Conservation (phyloP, 2,329 filamentous ascomycete species). For the Trichoderma oligosporum region DNA sequence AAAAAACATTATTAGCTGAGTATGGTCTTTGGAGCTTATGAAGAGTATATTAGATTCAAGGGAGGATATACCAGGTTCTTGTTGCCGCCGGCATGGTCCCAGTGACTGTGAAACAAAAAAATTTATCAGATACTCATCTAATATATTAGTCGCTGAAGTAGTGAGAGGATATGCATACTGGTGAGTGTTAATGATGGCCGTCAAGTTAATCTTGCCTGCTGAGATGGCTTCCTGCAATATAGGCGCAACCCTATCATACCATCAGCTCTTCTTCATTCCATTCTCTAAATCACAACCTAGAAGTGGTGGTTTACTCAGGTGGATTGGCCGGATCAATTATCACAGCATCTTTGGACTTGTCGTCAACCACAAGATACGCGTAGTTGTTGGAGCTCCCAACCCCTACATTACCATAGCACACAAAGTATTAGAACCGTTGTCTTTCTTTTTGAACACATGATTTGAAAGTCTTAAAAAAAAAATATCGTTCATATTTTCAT, state of each 20-base stretch:
- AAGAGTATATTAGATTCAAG: too few species aligned
- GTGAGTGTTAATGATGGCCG: slow-evolving; percentile 91
- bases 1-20: too few species aligned
- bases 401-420: too few species aligned
- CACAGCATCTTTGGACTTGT: slow-evolving; percentile 72
- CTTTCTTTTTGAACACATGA: too few species aligned
- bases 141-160: background rate
- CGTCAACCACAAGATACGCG: slow-evolving; percentile 75
- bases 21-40: too few species aligned
- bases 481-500: background rate
- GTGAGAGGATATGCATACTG: slow-evolving; percentile 61
- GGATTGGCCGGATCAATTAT: slow-evolving; percentile 80
- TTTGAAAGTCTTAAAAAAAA: too few species aligned
- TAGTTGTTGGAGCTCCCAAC: slow-evolving; percentile 77
- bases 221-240: slow-evolving; percentile 70
- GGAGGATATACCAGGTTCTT: slow-evolving; percentile 61
- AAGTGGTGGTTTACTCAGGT: slow-evolving; percentile 55
- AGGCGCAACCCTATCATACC: slow-evolving; percentile 49
- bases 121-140: slow-evolving; percentile 7
- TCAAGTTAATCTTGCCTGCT: slow-evolving; percentile 72
- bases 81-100: slow-evolving; percentile 93
- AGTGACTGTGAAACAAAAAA: slow-evolving; percentile 68
- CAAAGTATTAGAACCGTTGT: too few species aligned
- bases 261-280: slow-evolving; percentile 8
- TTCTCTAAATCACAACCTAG: background rate